Evolutionary conservation across 371 early-diverging fungal species (phyloP).

Genomic region (Syncephalastrum monosporum): DNA sequence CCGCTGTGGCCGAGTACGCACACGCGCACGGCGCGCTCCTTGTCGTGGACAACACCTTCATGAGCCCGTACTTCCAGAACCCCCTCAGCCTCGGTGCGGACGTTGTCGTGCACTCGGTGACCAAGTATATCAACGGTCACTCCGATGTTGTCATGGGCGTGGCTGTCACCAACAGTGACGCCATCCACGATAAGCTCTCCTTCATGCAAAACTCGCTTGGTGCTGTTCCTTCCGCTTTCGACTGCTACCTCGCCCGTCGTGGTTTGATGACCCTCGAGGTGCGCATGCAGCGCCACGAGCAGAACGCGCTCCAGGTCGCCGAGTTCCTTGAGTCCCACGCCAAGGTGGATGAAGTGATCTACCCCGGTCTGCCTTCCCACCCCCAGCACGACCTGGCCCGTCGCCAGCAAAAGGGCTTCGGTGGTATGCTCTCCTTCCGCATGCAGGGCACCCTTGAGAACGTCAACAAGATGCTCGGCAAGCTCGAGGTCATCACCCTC

Average conservation of each 20-base stretch:
- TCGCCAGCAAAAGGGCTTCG: slow-evolving; percentile 76
- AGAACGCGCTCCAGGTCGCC: slow-evolving; percentile 83
- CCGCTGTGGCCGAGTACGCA: slow-evolving; percentile 78
- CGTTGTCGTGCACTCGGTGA: slow-evolving; percentile 97
- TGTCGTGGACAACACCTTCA: slow-evolving; percentile 99
- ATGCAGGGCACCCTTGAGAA: slow-evolving; percentile 69
- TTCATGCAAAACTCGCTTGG: slow-evolving; percentile 97
- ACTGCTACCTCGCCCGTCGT: slow-evolving; percentile 93
- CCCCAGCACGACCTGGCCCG: slow-evolving; percentile 82
- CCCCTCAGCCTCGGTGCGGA: slow-evolving; percentile 93
- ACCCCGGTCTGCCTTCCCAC: slow-evolving; percentile 83
- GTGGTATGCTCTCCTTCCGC: slow-evolving; percentile 89
- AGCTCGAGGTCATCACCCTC: slow-evolving; percentile 72
- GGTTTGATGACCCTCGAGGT: slow-evolving; percentile 95
- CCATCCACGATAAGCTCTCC: slow-evolving; percentile 69
- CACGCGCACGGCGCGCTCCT: slow-evolving; percentile 76
- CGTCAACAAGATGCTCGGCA: slow-evolving; percentile 69
- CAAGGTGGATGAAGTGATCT: slow-evolving; percentile 75
- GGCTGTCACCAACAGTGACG: slow-evolving; percentile 78
- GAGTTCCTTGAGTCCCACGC: slow-evolving; percentile 61
- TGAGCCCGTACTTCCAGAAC: slow-evolving; percentile 95
- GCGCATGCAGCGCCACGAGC: slow-evolving; percentile 91
- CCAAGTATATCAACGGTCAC: slow-evolving; percentile 98
- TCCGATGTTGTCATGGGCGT: slow-evolving; percentile 98
- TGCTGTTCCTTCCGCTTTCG: slow-evolving; percentile 96